A percentile compares a stretch with the other conserved stretches of the same genome.
These are phyloP conservation scores for Rheum nobile DNA, from an alignment of 148 eudicot species.

Conservation along the genomic window DNA sequence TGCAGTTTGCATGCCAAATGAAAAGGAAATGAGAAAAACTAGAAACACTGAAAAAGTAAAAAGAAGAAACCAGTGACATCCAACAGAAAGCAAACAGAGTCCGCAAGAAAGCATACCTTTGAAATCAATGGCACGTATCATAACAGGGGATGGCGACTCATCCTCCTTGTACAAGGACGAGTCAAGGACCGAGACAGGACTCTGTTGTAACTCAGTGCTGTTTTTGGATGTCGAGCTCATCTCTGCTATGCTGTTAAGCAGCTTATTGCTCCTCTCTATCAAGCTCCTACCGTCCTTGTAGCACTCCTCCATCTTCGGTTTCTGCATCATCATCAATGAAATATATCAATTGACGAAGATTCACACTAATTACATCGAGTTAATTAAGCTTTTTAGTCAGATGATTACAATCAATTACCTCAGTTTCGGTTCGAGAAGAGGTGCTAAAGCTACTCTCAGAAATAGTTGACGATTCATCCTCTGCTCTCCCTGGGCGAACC, in stretches of 20 bases:
- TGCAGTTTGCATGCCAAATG: slow-evolving; percentile 1
- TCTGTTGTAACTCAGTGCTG: slow-evolving; percentile 56
- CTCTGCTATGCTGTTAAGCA: slow-evolving; percentile 64
- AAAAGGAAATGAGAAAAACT: background rate
- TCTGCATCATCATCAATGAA: slow-evolving; percentile 20
- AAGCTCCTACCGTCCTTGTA: slow-evolving; percentile 49
- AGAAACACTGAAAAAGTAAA: background rate
- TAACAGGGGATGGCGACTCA: slow-evolving; percentile 83
- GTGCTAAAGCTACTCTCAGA: slow-evolving; percentile 58
- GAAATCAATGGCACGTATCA: slow-evolving; percentile 67
- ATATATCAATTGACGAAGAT: background rate
- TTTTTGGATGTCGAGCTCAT: slow-evolving; percentile 31
- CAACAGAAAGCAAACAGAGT: background rate
- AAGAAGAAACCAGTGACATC: background rate
- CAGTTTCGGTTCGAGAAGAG: slow-evolving; percentile 56
- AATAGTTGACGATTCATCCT: slow-evolving; percentile 63
- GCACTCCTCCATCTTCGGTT: slow-evolving; percentile 45
- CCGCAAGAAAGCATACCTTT: slow-evolving; percentile 44
- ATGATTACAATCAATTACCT: slow-evolving; percentile 26
- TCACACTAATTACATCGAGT: background rate
- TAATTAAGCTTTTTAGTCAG: background rate
- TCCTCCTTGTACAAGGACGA: slow-evolving; percentile 83
- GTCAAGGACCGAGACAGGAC: slow-evolving; percentile 95
- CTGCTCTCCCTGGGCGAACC: slow-evolving; percentile 15
- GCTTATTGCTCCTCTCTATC: slow-evolving; percentile 67